Evolutionary conservation across 2,329 filamentous ascomycete species (phyloP), one percentile per base, ranked within the genome.

Genomic region (Diaporthe longicolla): DNA sequence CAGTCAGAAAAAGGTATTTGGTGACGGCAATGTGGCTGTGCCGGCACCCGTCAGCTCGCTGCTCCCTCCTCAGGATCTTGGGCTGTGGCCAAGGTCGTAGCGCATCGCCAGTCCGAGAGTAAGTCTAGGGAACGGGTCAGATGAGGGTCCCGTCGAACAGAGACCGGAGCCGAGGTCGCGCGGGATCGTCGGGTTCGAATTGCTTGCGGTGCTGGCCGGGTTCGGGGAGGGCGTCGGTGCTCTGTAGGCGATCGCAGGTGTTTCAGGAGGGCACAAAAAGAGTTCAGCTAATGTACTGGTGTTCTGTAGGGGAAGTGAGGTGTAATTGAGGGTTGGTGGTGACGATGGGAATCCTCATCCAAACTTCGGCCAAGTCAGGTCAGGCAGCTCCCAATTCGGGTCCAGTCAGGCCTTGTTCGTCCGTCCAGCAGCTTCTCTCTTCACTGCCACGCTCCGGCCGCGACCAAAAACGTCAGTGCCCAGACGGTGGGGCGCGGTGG

Each of bases 1-100:
- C 17, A 45, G 32, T 52, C 50, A 50, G 68, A 37, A 66, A 52
- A 66, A 66, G 45, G 63, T 52, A 52, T 54, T 40, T 35, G 55
- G 72, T 52, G 35, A 40, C 48, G 45, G 45, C 35, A 57, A 71
- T 61, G 74, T 74, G 74, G 72, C 74, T 75, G 68, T 72, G 74
- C 58, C 40, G 26, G 17, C 35, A 66, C 26, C 61, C 37, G 68
- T 69, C 72, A 75, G 74, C 59, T 71, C 45, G 40, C 54, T 71
- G 59, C 26, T 73, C 52, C 58, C 43, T 71, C 58, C 45, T 61
- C 40, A 68, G 57, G 48, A 43, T 48, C 29, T 15, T 32, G 45
- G 63, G 45, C 45, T 45, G 37, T 48, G 45, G 43, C 63, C 52
- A 63, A 72, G 71, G 35, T 55, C n/a, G 54, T 43, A 54, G 72